Evolutionary conservation across 1,284 basidiomycete species (phyloP), one percentile per base, ranked within the genome.

Genomic region (Tilletia horrida): DNA sequence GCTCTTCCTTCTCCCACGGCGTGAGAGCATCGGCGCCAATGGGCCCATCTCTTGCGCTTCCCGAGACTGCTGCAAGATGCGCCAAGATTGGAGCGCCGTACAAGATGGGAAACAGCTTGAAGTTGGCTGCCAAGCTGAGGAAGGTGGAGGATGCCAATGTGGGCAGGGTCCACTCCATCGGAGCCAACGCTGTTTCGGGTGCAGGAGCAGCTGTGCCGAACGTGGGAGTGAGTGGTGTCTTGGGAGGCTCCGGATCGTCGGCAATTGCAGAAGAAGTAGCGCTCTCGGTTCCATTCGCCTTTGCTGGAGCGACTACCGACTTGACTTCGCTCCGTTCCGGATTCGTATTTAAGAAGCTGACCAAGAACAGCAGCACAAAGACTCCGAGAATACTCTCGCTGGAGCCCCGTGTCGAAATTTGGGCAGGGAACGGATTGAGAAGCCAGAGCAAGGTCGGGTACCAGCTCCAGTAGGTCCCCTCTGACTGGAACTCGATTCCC

Each of bases 341-440:
- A 27, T 66, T 66, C 21, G 42, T 47, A 40, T 25, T 27, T 23
- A 66, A 44, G 64, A 86, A 86, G 59, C 83, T 84, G 79, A 87
- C 87, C n/a, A 96, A 83, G 0, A 90, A 89, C 40, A 87, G 83
- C 31, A 97, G 86, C 47, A 97, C 90, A 67, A 94, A 85, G 1
- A 91, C 84, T 21, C 90, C 89, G 2, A 97, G 87, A 1, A 96
- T 84, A 0, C 92, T 89, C 83, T 99, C 96, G 18, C 94, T 93
- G 1, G 92, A 96, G 1, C 95, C 96, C 9, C 95, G 88, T 0
- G 95, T 98, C 0, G 93, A 94, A 74, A 99, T 97, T 73, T 93
- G 91, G 77, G 96, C 91, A 0, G 95, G 91, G 76, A 99, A 87
- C 0, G 95, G 95, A 82, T 95, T 97, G 69, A 97, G 85, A 1